phyloP scores from a whole-genome alignment of 2,329 filamentous ascomycete genomes.

The Ceratocystis alfenasii region DNA sequence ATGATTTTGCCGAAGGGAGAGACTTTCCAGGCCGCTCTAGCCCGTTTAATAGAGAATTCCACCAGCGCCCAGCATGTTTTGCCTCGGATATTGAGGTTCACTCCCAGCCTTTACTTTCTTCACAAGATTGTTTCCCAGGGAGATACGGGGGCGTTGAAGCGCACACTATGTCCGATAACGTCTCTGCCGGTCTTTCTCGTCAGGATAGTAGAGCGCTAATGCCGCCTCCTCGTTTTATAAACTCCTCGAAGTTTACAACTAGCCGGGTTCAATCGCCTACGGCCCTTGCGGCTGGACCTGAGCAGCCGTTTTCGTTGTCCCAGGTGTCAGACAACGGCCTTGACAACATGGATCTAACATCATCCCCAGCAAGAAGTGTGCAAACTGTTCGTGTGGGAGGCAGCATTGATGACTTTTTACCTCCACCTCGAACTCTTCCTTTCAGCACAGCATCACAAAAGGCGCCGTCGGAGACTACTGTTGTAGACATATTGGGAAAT shows the following conservation, averaged over 20 bases:
- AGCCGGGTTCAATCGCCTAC: background rate
- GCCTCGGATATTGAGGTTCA: background rate
- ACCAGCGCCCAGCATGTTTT: background rate
- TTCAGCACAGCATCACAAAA: slow-evolving; percentile 10
- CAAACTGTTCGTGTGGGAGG: background rate
- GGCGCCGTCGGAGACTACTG: background rate
- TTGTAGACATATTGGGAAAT: background rate
- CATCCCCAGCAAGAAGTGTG: background rate
- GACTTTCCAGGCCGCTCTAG: background rate
- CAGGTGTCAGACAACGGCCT: background rate
- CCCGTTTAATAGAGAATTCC: slow-evolving; percentile 1
- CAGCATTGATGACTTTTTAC: slow-evolving; percentile 16
- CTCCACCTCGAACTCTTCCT: slow-evolving; percentile 19
- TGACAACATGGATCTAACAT: background rate
- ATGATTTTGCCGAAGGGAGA: background rate
- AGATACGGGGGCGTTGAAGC: background rate
- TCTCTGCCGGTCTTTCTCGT: background rate
- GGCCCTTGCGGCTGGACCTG: background rate
- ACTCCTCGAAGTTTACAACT: background rate
- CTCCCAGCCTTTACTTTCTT: slow-evolving; percentile 2
- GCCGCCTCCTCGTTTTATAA: background rate
- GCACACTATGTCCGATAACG: background rate
- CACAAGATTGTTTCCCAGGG: background rate
- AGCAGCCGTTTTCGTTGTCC: background rate
- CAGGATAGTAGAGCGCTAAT: background rate